phyloP scores from a whole-genome alignment of 2,329 filamentous ascomycete species.

The Leptosphaerulina australis region DNA sequence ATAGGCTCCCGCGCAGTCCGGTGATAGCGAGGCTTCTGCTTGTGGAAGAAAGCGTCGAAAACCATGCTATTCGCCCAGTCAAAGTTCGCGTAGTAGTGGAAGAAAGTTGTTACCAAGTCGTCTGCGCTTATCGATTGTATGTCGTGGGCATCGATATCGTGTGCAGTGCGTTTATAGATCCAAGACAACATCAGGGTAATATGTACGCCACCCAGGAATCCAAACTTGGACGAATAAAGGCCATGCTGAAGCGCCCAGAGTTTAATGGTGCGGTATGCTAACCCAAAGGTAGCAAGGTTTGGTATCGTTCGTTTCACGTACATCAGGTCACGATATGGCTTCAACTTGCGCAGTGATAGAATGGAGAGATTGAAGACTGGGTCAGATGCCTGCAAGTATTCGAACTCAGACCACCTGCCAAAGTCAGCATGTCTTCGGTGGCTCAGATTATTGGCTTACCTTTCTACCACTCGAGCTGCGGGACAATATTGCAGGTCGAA shows the following conservation, averaged over 20 bases:
- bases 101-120: conserved; percentile 65
- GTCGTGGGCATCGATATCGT: conserved; percentile 21
- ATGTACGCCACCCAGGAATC: conserved; percentile 69
- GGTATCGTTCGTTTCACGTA: conserved; percentile 67
- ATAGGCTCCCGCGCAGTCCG: conserved; percentile 65
- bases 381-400: conserved; percentile 57
- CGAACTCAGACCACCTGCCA: conserved; percentile 47
- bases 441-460: conserved; percentile 37
- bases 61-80: conserved; percentile 63
- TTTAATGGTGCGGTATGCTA: conserved; percentile 65
- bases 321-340: conserved; percentile 66
- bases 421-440: conserved; percentile 8
- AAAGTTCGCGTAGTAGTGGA: conserved; percentile 66
- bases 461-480: conserved; percentile 61
- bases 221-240: conserved; percentile 69
- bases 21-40: conserved; percentile 53
- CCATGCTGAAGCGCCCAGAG: conserved; percentile 67
- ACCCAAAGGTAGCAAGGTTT: conserved; percentile 62
- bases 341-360: conserved; percentile 65
- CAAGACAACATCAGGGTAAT: conserved; percentile 66
- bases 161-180: conserved; percentile 59
- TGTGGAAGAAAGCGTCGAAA: conserved; percentile 64
- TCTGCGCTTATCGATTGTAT: conserved; percentile 51
- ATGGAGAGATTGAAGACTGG: conserved; percentile 62
- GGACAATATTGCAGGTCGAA: conserved; percentile 72